Conservation (phyloP, 2,329 filamentous ascomycete genomes). For the Clathrospora elynae region DNA sequence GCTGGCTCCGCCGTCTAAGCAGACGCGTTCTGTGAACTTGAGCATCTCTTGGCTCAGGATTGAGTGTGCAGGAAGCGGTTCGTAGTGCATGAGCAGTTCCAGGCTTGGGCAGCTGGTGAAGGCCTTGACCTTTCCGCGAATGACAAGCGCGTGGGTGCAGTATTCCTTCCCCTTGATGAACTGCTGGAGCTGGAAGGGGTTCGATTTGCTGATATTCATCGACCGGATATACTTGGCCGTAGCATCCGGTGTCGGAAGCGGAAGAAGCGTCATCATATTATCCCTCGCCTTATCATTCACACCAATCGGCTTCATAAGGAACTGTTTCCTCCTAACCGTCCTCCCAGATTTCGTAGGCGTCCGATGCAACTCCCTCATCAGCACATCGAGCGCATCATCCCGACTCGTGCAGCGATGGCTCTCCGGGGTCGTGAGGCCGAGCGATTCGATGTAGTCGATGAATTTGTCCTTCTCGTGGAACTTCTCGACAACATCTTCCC, state of each 20-base stretch:
- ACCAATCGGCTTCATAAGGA: constrained; percentile 69
- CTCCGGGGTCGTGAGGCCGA: constrained; percentile 50
- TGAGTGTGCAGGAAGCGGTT: constrained; percentile 60
- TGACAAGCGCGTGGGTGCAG: constrained; percentile 71
- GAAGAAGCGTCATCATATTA: constrained; percentile 67
- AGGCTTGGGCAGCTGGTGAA: constrained; percentile 70
- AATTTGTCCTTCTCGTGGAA: constrained; percentile 71
- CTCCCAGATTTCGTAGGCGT: constrained; percentile 13
- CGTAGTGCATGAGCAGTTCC: constrained; percentile 70
- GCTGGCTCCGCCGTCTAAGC: constrained; percentile 52
- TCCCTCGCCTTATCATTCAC: constrained; percentile 65
- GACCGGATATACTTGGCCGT: constrained; percentile 62
- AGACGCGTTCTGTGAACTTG: constrained; percentile 66
- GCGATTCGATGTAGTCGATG: constrained; percentile 60
- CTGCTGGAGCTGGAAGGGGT: constrained; percentile 72
- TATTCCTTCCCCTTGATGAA: constrained; percentile 68
- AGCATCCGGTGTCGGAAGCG: constrained; percentile 57
- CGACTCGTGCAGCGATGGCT: constrained; percentile 59
- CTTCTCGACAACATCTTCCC: constrained; percentile 59
- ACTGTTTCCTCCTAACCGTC: constrained; percentile 51
- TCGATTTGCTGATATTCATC: constrained; percentile 60
- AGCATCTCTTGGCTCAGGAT: constrained; percentile 65
- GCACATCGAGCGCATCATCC: constrained; percentile 59
- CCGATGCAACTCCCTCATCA: constrained; percentile 43
- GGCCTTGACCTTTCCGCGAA: constrained; percentile 66